Percentiles rank a stretch among this genome's conserved stretches.
Conservation (phyloP, 1,139 yeast genomes). For the Suhomyces taliae region DNA sequence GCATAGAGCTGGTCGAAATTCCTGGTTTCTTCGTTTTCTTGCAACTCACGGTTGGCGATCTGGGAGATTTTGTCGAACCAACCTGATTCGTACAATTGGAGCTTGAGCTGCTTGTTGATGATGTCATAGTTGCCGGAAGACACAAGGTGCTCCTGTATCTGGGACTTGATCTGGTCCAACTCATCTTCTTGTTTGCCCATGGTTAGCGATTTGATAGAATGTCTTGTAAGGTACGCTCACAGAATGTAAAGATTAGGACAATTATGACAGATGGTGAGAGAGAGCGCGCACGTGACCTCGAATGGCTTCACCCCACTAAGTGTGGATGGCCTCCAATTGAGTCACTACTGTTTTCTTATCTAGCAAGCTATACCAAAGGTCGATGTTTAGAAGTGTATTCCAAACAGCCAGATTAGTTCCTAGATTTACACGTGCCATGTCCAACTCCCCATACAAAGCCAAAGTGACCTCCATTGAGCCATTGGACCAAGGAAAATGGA, state of each 20-base stretch:
- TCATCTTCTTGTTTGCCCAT: constrained; percentile 41
- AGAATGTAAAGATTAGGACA: too few relatives aligned
- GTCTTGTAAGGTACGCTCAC: too few relatives aligned
- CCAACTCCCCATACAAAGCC: constrained; percentile 38
- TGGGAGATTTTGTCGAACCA: constrained; percentile 80
- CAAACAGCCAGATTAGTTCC: not conserved
- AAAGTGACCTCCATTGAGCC: constrained; percentile 31
- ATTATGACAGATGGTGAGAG: too few relatives aligned
- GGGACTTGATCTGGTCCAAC: constrained; percentile 54
- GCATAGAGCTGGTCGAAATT: constrained; percentile 56
- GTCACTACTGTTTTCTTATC: too few relatives aligned
- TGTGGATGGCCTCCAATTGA: not conserved
- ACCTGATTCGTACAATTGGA: constrained; percentile 71
- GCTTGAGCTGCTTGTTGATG: constrained; percentile 60
- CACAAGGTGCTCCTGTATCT: constrained; percentile 69
- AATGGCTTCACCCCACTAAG: not conserved
- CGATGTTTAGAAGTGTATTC: not conserved
- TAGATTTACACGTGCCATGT: constrained; percentile 12
- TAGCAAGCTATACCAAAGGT: too few relatives aligned
- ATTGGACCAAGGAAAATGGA: constrained; percentile 42
- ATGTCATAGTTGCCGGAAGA: constrained; percentile 79
- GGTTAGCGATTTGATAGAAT: not conserved
- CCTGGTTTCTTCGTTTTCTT: constrained; percentile 32
- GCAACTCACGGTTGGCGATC: constrained; percentile 47
- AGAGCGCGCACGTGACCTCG: too few relatives aligned